Evolutionary conservation across 2,329 filamentous ascomycete genomes (phyloP).

Genomic region (Davidsoniella virescens): DNA sequence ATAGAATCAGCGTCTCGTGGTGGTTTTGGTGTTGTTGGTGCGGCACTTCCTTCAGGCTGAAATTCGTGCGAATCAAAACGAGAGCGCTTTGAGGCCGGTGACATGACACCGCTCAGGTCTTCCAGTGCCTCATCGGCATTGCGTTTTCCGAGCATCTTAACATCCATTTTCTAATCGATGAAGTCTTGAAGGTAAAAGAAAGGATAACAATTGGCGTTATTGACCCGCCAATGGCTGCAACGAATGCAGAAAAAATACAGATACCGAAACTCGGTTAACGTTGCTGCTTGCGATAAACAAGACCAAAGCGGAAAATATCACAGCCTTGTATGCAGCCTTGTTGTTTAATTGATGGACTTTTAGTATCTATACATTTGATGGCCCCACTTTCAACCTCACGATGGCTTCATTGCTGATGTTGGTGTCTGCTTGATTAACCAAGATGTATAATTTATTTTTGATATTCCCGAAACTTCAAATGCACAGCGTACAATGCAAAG

Average conservation of each 20-base stretch:
- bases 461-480: slow-evolving; percentile 9
- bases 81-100: slow-evolving; percentile 43
- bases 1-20: slow-evolving; percentile 11
- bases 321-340: slow-evolving; percentile 11
- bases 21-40: slow-evolving; percentile 5
- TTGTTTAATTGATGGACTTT: not conserved
- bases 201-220: not conserved
- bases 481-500: not conserved
- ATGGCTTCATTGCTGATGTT: not conserved
- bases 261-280: not conserved
- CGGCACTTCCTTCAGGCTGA: slow-evolving; percentile 14
- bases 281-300: not conserved
- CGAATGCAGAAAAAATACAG: not conserved
- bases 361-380: not conserved
- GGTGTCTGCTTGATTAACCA: not conserved
- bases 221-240: not conserved
- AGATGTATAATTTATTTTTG: slow-evolving; percentile 9
- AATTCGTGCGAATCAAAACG: slow-evolving; percentile 24
- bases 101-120: slow-evolving; percentile 35
- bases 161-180: not conserved
- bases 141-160: slow-evolving; percentile 27
- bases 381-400: too few relatives aligned
- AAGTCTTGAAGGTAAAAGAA: not conserved
- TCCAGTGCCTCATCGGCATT: slow-evolving; percentile 40
- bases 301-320: not conserved